A percentile compares a stretch with the other conserved stretches of the same genome.
These are phyloP conservation scores for Kluyveromyces wickerhamii DNA, from an alignment of 805 yeast species.

Conservation along the genomic window DNA sequence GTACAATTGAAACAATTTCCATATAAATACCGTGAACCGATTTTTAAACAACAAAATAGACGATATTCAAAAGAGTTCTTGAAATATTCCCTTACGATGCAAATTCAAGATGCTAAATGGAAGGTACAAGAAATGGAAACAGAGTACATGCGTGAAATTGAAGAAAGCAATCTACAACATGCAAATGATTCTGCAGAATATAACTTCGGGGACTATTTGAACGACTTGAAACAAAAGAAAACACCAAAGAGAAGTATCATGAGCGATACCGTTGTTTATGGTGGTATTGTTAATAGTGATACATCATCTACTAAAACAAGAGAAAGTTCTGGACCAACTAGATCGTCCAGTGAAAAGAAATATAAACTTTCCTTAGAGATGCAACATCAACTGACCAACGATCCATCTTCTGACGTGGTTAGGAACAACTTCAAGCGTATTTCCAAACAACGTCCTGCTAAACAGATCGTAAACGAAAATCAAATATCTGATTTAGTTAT, in stretches of 20 bases:
- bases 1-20: constrained; percentile 18
- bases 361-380: no score
- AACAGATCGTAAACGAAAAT: no score
- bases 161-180: constrained; percentile 10
- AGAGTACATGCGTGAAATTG: constrained; percentile 16
- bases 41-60: constrained; percentile 26
- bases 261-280: constrained; percentile 17
- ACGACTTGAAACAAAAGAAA: constrained; percentile 16
- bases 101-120: constrained; percentile 21
- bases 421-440: no score
- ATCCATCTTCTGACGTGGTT: no score
- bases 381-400: no score
- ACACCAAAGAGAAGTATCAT: constrained; percentile 18
- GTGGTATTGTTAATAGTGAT: no score
- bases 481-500: no score
- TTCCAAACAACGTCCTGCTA: no score
- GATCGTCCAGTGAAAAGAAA: no score
- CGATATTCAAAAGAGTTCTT: constrained; percentile 20
- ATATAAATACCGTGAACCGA: constrained; percentile 22
- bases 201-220: constrained; percentile 19
- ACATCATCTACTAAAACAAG: no score
- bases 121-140: constrained; percentile 19
- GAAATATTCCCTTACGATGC: constrained; percentile 23
- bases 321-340: no score
- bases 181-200: constrained; percentile 8